Evolutionary conservation across 2,329 filamentous ascomycete species (phyloP).

Genomic region (Penicillium brevicompactum): DNA sequence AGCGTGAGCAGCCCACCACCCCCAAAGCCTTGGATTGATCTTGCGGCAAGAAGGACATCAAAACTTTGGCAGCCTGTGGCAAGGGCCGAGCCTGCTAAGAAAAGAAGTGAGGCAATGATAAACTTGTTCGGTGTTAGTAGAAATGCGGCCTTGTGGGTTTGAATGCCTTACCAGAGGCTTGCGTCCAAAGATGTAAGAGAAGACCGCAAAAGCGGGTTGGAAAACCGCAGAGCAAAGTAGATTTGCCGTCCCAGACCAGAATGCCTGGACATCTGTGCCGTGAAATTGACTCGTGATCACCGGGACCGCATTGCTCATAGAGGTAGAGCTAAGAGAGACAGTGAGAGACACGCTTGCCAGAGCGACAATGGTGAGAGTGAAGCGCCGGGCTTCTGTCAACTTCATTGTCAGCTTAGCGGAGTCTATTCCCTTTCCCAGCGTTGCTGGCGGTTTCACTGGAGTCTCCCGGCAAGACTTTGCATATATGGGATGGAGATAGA

Average conservation of each 20-base stretch:
- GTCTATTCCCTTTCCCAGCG: not conserved
- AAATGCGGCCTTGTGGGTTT: not conserved
- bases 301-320: not conserved
- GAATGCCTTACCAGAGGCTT: not conserved
- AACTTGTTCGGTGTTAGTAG: not conserved
- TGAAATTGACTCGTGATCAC: not conserved
- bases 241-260: not conserved
- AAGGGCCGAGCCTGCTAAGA: not conserved
- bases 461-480: not conserved
- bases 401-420: not conserved
- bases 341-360: not conserved
- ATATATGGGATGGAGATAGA: not conserved
- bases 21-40: not conserved
- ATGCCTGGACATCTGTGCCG: not conserved
- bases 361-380: not conserved
- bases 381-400: not conserved
- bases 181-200: not conserved
- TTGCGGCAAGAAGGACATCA: not conserved
- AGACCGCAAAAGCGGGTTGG: not conserved
- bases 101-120: not conserved
- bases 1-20: not conserved
- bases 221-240: not conserved
- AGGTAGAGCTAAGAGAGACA: not conserved
- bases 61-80: not conserved
- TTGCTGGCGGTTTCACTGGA: not conserved